Evolutionary conservation across 1,139 yeast species (phyloP).

Genomic region (Suhomyces maxii): DNA sequence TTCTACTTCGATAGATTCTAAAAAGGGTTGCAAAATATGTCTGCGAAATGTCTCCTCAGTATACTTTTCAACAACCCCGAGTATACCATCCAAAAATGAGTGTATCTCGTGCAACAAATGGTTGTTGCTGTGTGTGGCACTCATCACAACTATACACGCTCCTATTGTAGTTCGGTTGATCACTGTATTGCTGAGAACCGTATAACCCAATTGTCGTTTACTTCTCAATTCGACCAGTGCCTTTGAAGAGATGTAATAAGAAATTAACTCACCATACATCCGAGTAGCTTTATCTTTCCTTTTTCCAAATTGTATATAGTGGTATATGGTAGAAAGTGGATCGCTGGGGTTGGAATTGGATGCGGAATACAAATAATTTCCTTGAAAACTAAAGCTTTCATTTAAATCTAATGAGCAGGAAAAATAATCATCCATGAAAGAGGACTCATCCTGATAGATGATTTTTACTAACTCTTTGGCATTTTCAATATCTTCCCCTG

Average conservation of each 20-base stretch:
- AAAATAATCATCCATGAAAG: not conserved
- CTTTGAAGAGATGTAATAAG: slow-evolving; percentile 41
- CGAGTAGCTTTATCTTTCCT: slow-evolving; percentile 32
- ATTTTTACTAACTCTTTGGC: slow-evolving; percentile 13
- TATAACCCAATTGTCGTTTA: slow-evolving; percentile 50
- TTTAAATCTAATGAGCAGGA: not conserved
- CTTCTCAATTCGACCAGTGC: slow-evolving; percentile 50
- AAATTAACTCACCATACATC: slow-evolving; percentile 44
- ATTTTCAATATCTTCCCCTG: slow-evolving; percentile 42
- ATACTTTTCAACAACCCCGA: slow-evolving; percentile 20
- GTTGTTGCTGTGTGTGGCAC: slow-evolving; percentile 38
- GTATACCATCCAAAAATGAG: slow-evolving; percentile 43
- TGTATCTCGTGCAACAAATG: slow-evolving; percentile 46
- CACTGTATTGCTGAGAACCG: slow-evolving; percentile 55
- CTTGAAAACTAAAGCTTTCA: not conserved
- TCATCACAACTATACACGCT: slow-evolving; percentile 52
- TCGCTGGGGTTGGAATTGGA: slow-evolving; percentile 36
- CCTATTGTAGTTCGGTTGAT: slow-evolving; percentile 55
- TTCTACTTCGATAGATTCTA: slow-evolving; percentile 20
- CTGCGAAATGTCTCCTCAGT: slow-evolving; percentile 32
- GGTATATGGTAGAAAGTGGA: slow-evolving; percentile 48
- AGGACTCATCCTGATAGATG: slow-evolving; percentile 8
- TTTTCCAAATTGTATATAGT: slow-evolving; percentile 56
- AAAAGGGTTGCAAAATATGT: slow-evolving; percentile 35
- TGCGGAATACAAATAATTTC: slow-evolving; percentile 27